Base-by-base conservation (phyloP, 257 asterid species). In the Coffea eugenioides region DNA sequence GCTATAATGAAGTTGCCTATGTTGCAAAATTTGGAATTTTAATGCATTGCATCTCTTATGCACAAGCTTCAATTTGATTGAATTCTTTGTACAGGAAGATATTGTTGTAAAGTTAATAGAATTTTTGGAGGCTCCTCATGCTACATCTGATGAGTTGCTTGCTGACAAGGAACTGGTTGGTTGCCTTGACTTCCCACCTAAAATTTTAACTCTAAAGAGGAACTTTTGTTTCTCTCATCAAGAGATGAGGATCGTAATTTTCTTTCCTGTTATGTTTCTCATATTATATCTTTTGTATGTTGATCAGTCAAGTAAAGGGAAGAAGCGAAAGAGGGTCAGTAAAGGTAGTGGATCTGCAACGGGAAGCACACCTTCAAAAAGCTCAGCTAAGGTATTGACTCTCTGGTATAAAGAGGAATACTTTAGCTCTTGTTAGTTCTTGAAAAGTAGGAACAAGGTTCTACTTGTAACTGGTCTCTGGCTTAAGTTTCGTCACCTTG, bases 131-230 rank as follows among this genome's bases (percentile, higher is more conserved):
- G 93, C 91, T 74, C 99, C 99, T 80, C 91, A 89, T 82, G 97
- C 97, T 61, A 89, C 92, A 23, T 86, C 97, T 76, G 67, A 92
- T 31, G 97, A 91, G 57, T 82, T 89, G 75, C 97, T 94, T 77
- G 86, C 95, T 65, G 98, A 92, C 46, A 92, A 88, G 80, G 98
- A 96, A 46, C 95, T 90, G 98, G 99, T 95, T 52, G 0, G 82
- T 69, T 71, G 48, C 57, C 14, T 46, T 46, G 56, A 34, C 39
- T 31, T 34, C 4, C 61, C 18, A 1, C 36, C 5, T 20, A 46
- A 12, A 46, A 27, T 79, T 62, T 39, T 69, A 20, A 75, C 56
- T 9, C 13, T 34, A 11, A 49, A 25, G 43, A 23, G 51, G 45
- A 8, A 18, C 6, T 2, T 78, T 34, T n/a, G 4, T 56, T 56